Percentiles rank a stretch among this genome's conserved stretches.
phyloP scores from a whole-genome alignment of 768 basidiomycete species.

The Mycena rebaudengoi region DNA sequence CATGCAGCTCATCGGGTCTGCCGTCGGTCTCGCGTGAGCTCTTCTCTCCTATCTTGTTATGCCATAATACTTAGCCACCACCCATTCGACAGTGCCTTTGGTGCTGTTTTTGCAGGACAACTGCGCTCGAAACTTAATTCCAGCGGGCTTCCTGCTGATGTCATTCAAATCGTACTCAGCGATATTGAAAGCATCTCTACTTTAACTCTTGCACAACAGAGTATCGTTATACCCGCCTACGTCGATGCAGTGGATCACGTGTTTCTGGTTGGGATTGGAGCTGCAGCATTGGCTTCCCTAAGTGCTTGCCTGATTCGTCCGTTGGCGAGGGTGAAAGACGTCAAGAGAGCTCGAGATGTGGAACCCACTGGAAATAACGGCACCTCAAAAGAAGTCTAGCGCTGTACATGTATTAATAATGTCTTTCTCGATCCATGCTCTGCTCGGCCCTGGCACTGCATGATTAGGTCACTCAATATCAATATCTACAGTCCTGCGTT shows the following conservation, averaged over 20 bases:
- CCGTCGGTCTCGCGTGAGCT: slow-evolving; percentile 19
- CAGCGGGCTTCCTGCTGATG: background rate
- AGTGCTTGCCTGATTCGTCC: too few species aligned
- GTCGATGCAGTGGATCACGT: background rate
- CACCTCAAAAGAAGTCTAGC: too few species aligned
- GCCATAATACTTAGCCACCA: background rate
- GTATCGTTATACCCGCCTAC: background rate
- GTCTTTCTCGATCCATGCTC: too few species aligned
- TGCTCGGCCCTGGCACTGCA: too few species aligned
- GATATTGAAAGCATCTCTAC: background rate
- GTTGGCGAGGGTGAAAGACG: too few species aligned
- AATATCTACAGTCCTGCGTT: too few species aligned
- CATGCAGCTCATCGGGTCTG: slow-evolving; percentile 15
- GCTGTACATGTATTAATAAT: too few species aligned
- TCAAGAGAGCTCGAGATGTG: too few species aligned
- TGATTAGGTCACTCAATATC: too few species aligned
- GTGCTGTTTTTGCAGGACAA: slow-evolving; percentile 13
- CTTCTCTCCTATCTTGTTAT: background rate
- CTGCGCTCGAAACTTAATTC: slow-evolving; percentile 4
- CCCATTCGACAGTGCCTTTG: slow-evolving; percentile 1
- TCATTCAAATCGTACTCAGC: background rate
- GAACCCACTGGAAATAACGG: too few species aligned
- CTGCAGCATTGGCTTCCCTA: too few species aligned
- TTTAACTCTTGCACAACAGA: background rate
- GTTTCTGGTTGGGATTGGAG: too few species aligned